Base-by-base conservation (phyloP, 352 stramenopile species). In the Phytophthora litchii region DNA sequence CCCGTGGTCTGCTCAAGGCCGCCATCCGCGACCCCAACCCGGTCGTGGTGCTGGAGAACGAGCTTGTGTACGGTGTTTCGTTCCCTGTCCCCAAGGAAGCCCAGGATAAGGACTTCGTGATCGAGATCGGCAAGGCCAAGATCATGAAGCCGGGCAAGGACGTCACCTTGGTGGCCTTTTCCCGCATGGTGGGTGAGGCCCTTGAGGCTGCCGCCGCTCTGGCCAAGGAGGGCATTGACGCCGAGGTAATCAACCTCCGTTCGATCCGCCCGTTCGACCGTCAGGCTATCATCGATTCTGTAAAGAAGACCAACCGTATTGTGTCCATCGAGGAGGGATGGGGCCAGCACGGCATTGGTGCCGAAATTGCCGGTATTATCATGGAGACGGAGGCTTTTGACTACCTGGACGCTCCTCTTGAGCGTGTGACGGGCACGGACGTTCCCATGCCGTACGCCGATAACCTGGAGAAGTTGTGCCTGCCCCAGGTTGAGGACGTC, bases 1-100 rank as follows among this genome's bases (percentile, higher is more conserved):
- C 96, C 27, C 98, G 98, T 78, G 97, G 98, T 54, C 84, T 99
- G 54, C 90, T 99, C 14, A 99, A 99, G 89, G 94, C 96, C 20
- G 97, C 98, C 17, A 99, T 99, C 75, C 95, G 97, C 47, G 97
- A 99, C 86, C 95, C 97, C 38, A 99, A 99, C 79, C 98, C 98
- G 17, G 97, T 99, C 13, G 86, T 99, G 4, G 77, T 99, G 46
- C 88, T 99, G 47, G 98, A 99, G 84, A 98, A 99, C 75, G 98
- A 99, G 80, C 83, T 99, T 14, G 80, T 99, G 72, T 99, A 99
- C 78, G 91, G 97, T 55, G 91, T 97, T 19, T 87, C 88, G 58
- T 99, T 99, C 79, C 95, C 96, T n/a, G 91, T 99, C 73, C 96
- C 79, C 42, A 97, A 99, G 54, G 97, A 99, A 78, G 97, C 93